Conservation (phyloP, 1,139 yeast species). For the Yamadazyma diddensiae region DNA sequence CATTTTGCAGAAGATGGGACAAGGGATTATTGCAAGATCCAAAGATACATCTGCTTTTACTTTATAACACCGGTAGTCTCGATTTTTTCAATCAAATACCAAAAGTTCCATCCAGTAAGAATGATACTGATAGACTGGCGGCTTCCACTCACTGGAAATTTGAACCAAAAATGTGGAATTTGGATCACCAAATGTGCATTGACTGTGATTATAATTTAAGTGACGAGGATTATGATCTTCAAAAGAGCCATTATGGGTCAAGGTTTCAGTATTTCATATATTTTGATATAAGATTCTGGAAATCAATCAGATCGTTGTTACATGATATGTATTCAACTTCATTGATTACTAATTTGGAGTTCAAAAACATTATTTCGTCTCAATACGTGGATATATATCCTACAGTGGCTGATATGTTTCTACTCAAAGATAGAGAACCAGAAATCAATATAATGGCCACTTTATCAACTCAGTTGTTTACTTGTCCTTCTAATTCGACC, state of each 20-base stretch:
- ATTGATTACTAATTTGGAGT: slow-evolving; percentile 62
- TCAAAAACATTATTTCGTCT: slow-evolving; percentile 60
- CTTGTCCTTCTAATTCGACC: slow-evolving; percentile 78
- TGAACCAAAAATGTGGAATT: slow-evolving; percentile 37
- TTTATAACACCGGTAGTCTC: slow-evolving; percentile 32
- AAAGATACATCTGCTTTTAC: slow-evolving; percentile 11
- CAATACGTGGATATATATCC: slow-evolving; percentile 87
- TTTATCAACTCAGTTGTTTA: slow-evolving; percentile 81
- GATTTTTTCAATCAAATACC: slow-evolving; percentile 34
- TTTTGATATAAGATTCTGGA: slow-evolving; percentile 74
- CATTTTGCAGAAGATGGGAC: slow-evolving; percentile 54
- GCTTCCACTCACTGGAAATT: slow-evolving; percentile 36
- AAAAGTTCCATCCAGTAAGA: slow-evolving; percentile 20
- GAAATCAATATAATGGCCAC: slow-evolving; percentile 74
- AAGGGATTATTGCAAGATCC: slow-evolving; percentile 34
- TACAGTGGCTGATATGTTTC: slow-evolving; percentile 68
- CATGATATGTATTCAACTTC: slow-evolving; percentile 71
- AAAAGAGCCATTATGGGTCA: slow-evolving; percentile 51
- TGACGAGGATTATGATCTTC: slow-evolving; percentile 25
- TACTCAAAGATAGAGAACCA: slow-evolving; percentile 74
- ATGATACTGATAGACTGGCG: slow-evolving; percentile 6
- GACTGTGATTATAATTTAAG: slow-evolving; percentile 45
- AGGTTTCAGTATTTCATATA: slow-evolving; percentile 73
- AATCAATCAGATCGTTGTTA: slow-evolving; percentile 54
- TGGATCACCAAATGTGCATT: slow-evolving; percentile 38